Evolutionary conservation across 2,329 filamentous ascomycete genomes (phyloP), one percentile per base, ranked within the genome.

Genomic region (Ophiosphaerella narmari): DNA sequence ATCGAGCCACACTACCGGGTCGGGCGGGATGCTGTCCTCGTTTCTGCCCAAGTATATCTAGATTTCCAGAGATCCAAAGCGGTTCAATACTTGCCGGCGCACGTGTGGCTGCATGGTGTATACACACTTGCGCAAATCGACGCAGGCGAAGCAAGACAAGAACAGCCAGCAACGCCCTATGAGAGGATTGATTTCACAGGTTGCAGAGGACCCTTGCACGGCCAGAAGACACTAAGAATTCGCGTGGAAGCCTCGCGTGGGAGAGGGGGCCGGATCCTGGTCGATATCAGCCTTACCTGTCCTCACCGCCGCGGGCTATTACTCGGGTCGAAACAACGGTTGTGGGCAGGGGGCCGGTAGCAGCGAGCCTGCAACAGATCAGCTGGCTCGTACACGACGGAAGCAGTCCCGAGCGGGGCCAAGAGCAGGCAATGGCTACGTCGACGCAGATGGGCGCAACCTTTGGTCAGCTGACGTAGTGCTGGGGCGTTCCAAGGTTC

Each of bases 241-340:
- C 64, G 65, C 61, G 50, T 62, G 55, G 62, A 59, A 54, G 66
- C 68, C 67, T 73, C 69, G 68, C 70, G 70, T 72, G 70, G 34
- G 69, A 61, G 61, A 57, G 60, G 60, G 18, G 37, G 44, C 36
- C 29, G 6, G 13, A 46, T 36, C 60, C 64, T 59, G 53, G 51
- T 57, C 63, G 59, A 64, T 63, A 48, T 59, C 68, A 72, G 69
- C 70, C 69, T 71, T 72, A 71, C 45, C 57, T 65, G 62, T 55
- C 65, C 26, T 29, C 26, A 29, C 26, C 66, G 66, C 67, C 62
- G 67, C 66, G 57, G 64, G 59, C 41, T 49, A 50, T 52, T 52
- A 29, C 55, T 62, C 43, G 59, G 51, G 45, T 63, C 55, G 57
- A 68, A 63, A 70, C 64, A 64, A 56, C 68, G 65, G 68, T 70